These are phyloP conservation scores for Bipolaris sorokiniana DNA, from an alignment of 2,329 filamentous ascomycete species.

Conservation along the genomic window DNA sequence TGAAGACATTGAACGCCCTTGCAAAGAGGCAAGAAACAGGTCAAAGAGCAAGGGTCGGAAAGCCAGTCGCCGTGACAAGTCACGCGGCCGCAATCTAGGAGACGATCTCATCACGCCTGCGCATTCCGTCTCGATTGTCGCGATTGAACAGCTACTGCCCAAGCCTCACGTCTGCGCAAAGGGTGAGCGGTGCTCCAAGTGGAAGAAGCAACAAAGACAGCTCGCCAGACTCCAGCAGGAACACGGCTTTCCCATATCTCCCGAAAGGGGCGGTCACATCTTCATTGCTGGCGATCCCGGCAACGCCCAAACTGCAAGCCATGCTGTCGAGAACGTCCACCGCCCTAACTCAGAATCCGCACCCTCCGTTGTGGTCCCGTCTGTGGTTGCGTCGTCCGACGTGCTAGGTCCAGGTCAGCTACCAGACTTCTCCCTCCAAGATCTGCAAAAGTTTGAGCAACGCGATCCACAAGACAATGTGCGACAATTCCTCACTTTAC, in stretches of 20 bases:
- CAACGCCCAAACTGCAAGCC: constrained; percentile 69
- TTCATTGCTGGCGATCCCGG: constrained; percentile 80
- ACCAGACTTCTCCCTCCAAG: constrained; percentile 71
- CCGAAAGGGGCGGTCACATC: constrained; percentile 69
- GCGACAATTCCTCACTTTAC: constrained; percentile 86
- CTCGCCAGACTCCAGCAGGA: constrained; percentile 77
- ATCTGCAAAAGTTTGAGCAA: constrained; percentile 72
- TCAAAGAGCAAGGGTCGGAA: constrained; percentile 48
- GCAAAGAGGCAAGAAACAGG: constrained; percentile 44
- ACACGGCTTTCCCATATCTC: constrained; percentile 68
- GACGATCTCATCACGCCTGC: constrained; percentile 76
- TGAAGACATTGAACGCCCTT: constrained; percentile 55
- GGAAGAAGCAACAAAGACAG: constrained; percentile 77
- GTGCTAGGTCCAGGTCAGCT: constrained; percentile 74
- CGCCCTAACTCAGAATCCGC: constrained; percentile 76
- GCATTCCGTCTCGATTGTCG: constrained; percentile 89
- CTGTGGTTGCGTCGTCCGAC: constrained; percentile 89
- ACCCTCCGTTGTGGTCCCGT: constrained; percentile 58
- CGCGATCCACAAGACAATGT: constrained; percentile 92
- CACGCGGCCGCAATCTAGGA: constrained; percentile 41
- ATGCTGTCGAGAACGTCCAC: constrained; percentile 61
- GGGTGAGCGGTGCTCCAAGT: constrained; percentile 84
- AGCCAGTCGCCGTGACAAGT: constrained; percentile 40
- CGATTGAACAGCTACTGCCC: constrained; percentile 86
- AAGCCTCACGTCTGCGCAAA: constrained; percentile 85